These are phyloP conservation scores for Boletellus ananiceps DNA, from an alignment of 768 basidiomycete genomes.

Conservation along the genomic window DNA sequence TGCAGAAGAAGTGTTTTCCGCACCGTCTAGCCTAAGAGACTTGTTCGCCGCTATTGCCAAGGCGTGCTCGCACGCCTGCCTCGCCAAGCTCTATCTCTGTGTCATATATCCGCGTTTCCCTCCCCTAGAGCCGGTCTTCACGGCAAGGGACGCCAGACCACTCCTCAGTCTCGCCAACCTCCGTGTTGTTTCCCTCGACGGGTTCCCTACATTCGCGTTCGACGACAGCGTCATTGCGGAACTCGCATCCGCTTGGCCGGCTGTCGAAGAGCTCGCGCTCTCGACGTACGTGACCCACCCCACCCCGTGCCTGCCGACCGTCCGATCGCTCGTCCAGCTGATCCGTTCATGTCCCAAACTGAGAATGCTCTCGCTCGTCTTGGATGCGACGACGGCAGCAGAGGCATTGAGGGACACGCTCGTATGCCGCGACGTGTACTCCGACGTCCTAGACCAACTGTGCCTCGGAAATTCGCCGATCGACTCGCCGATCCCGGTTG, in stretches of 20 bases:
- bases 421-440: neutral
- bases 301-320: constrained; percentile 17
- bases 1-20: constrained; percentile 8
- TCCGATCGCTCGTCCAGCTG: constrained; percentile 14
- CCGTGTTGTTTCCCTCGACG: constrained; percentile 14
- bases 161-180: constrained; percentile 14
- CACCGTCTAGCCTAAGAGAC: constrained; percentile 5
- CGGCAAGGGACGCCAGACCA: constrained; percentile 11
- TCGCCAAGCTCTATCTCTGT: constrained; percentile 12
- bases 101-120: constrained; percentile 13
- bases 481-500: constrained; percentile 5
- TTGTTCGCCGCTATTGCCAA: constrained; percentile 9
- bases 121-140: neutral
- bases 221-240: constrained; percentile 14
- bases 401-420: neutral
- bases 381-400: constrained; percentile 12
- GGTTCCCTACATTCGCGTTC: constrained; percentile 12
- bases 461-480: constrained; percentile 22
- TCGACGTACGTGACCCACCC: constrained; percentile 14
- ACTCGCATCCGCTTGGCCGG: constrained; percentile 20
- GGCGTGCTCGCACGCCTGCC: constrained; percentile 11
- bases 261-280: constrained; percentile 17
- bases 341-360: constrained; percentile 12
- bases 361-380: constrained; percentile 19
- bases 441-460: constrained; percentile 7